These are phyloP conservation scores for Lactifluus echinatus DNA, from an alignment of 768 basidiomycete genomes.

Conservation along the genomic window DNA sequence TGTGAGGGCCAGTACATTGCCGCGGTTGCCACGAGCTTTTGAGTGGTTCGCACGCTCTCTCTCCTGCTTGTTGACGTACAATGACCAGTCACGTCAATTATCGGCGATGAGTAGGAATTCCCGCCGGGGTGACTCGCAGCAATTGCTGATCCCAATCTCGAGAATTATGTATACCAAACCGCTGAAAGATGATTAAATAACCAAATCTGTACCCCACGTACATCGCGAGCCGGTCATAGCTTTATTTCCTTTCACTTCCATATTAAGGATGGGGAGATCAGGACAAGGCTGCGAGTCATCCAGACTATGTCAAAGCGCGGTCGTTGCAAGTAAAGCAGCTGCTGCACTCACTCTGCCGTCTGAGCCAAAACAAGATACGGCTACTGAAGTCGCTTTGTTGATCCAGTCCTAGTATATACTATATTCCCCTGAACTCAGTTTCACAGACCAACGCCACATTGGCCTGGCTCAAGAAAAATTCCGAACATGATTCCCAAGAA, in stretches of 20 bases:
- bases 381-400: neutral
- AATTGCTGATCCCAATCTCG: neutral
- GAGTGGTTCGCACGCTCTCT: slow-evolving; percentile 44
- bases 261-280: too few relatives aligned
- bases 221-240: neutral
- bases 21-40: slow-evolving; percentile 71
- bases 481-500: neutral
- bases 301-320: too few relatives aligned
- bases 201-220: neutral
- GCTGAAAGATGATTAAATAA: neutral
- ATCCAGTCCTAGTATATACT: too few relatives aligned
- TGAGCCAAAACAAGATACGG: neutral
- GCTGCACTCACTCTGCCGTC: neutral
- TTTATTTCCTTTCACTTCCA: too few relatives aligned
- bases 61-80: neutral
- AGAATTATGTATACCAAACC: neutral
- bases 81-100: slow-evolving; percentile 26
- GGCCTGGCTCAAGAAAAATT: neutral
- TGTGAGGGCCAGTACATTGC: slow-evolving; percentile 59
- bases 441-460: neutral
- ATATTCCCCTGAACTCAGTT: too few relatives aligned
- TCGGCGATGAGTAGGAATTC: slow-evolving; percentile 35
- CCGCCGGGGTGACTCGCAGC: slow-evolving; percentile 27
- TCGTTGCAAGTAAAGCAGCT: neutral
- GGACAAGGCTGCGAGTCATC: too few relatives aligned